Base-by-base conservation (phyloP, 2,329 filamentous ascomycete species). In the Tolypocladium tropicale region DNA sequence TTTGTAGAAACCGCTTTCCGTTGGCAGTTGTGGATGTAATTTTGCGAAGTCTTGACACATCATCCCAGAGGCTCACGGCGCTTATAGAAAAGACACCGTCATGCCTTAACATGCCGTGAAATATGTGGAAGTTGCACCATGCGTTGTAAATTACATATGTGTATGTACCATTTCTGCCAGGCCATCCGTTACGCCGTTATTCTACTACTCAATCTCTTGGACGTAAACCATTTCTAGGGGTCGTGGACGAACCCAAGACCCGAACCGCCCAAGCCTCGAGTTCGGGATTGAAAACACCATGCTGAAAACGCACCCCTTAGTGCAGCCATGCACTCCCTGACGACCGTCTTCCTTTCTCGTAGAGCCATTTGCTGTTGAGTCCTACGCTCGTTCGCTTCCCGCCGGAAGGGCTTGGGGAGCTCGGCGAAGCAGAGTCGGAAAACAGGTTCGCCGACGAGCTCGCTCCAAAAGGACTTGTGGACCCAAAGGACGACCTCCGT, bases 341-440 rank as follows among this genome's bases (percentile, higher is more conserved):
- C 62, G 79, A 74, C 68, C 84, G 69, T 68, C 84, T 76, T 64
- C 88, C 87, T 72, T 85, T 89, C 71, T 96, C 90, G 67, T 96
- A 97, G 58, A 96, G 72, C 93, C 93, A 97, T 74, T 94, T 95
- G 74, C 85, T 96, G 72, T 93, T 96, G 67, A 96, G 67, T 0
- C 85, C 84, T 54, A 95, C 83, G 61, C 83, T 91, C 46, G 86
- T 85, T 56, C 84, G 81, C 74, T 88, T 90, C 39, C 80, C 78
- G 6, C 77, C 73, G 6, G 74, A 74, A 1, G 89, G 88, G 60
- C 85, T 92, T 1, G 89, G 88, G 21, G 86, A 86, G 16, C 80
- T 78, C 1, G 86, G 83, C 21, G 56, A 57, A 18, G 21, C 50
- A 11, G 56, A 43, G n/a, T 82, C 82, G 23, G 76, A 70, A 60